phyloP scores from a whole-genome alignment of 306 rosid species.

The Neltuma alba region DNA sequence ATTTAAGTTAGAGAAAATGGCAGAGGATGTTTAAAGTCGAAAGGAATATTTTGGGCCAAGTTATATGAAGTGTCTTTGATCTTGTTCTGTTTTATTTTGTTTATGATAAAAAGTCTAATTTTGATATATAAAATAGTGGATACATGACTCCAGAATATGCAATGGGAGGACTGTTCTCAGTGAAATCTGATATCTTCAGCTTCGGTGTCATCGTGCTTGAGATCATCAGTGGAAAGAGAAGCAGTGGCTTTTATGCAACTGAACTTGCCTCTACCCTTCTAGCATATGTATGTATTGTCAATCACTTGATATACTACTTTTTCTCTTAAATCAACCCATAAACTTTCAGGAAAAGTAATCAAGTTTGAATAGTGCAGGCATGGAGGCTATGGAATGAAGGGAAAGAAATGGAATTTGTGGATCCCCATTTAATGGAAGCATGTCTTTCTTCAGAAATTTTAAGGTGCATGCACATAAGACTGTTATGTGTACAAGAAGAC shows the following conservation, averaged over 20 bases:
- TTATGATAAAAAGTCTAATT: neutral
- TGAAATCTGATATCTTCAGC: slow-evolving; percentile 65
- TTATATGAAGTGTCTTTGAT: neutral
- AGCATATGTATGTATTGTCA: slow-evolving; percentile 47
- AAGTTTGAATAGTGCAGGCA: slow-evolving; percentile 40
- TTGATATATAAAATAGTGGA: slow-evolving; percentile 40
- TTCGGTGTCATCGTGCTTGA: slow-evolving; percentile 66
- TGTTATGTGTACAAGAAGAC: slow-evolving; percentile 64
- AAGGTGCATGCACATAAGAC: slow-evolving; percentile 54
- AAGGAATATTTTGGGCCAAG: neutral
- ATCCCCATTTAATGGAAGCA: slow-evolving; percentile 39
- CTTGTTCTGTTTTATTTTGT: neutral
- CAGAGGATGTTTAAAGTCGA: too few relatives aligned
- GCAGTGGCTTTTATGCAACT: slow-evolving; percentile 44
- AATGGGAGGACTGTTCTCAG: slow-evolving; percentile 61
- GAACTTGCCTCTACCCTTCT: slow-evolving; percentile 49
- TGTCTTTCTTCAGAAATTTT: slow-evolving; percentile 29
- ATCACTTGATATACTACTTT: neutral
- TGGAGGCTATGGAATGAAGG: slow-evolving; percentile 58
- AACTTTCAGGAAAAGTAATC: neutral
- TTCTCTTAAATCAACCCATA: neutral
- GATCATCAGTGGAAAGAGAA: slow-evolving; percentile 56
- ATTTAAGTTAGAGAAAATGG: too few relatives aligned
- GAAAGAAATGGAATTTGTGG: slow-evolving; percentile 49
- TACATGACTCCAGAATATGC: slow-evolving; percentile 71